Evolutionary conservation across 2,329 filamentous ascomycete species (phyloP).

Genomic region (Sclerotinia trifoliorum): DNA sequence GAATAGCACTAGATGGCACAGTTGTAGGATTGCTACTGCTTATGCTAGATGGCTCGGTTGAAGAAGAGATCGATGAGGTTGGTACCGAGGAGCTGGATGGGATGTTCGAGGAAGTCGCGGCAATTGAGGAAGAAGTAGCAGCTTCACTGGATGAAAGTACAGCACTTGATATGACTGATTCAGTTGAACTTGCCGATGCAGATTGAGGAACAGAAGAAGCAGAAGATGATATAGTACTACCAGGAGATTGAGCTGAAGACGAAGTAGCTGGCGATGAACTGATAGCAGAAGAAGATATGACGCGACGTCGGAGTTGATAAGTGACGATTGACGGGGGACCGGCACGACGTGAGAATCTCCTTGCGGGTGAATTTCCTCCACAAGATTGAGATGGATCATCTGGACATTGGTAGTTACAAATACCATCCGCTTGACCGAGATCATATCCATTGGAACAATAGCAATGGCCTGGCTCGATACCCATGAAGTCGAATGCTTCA

Average conservation of each 20-base stretch:
- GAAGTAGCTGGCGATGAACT: background rate
- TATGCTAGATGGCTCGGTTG: background rate
- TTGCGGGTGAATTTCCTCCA: background rate
- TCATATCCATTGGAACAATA: slow-evolving; percentile 16
- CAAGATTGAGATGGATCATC: slow-evolving; percentile 8
- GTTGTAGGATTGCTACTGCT: background rate
- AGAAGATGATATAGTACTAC: background rate
- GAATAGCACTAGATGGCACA: background rate
- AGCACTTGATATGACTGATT: background rate
- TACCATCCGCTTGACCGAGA: background rate
- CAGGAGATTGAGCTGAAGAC: background rate
- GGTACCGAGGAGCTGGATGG: background rate
- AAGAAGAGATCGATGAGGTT: background rate
- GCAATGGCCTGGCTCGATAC: slow-evolving; percentile 12
- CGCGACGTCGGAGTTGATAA: background rate
- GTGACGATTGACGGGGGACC: slow-evolving; percentile 3
- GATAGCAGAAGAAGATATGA: slow-evolving; percentile 3
- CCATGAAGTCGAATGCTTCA: background rate
- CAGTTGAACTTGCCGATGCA: background rate
- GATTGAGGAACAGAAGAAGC: background rate
- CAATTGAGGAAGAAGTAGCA: background rate
- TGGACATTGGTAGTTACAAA: slow-evolving; percentile 13
- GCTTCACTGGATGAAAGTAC: background rate
- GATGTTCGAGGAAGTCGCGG: background rate
- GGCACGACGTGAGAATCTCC: background rate